A percentile compares a stretch with the other conserved stretches of the same genome.
Conservation (phyloP, 2,329 filamentous ascomycete genomes). For the Ascochyta koolunga region DNA sequence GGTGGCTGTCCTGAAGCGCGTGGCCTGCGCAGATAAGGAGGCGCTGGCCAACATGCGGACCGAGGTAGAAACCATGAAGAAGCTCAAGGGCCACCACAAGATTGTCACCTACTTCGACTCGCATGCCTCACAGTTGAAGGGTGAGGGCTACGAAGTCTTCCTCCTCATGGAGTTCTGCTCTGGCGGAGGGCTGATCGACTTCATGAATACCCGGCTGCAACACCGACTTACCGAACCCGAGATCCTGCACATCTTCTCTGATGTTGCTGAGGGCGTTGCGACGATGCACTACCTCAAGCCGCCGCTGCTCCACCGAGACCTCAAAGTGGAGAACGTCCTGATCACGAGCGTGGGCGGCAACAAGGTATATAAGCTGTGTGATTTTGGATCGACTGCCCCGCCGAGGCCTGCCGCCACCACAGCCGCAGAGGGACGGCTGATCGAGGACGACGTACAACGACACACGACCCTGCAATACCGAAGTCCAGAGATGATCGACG, state of each 20-base stretch:
- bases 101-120: constrained; percentile 99
- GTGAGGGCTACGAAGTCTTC: constrained; percentile 96
- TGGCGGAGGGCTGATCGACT: constrained; percentile 95
- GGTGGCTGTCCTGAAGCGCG: constrained; percentile 86
- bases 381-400: constrained; percentile 91
- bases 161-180: constrained; percentile 97
- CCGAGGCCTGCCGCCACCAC: constrained; percentile 85
- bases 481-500: constrained; percentile 98
- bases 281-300: constrained; percentile 99
- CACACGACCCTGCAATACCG: constrained; percentile 97
- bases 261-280: constrained; percentile 93
- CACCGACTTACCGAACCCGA: constrained; percentile 96
- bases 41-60: constrained; percentile 94
- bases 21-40: constrained; percentile 95
- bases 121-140: constrained; percentile 90
- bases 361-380: constrained; percentile 91
- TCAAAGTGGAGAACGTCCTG: constrained; percentile 98
- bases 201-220: constrained; percentile 98
- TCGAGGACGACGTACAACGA: constrained; percentile 96
- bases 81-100: constrained; percentile 91
- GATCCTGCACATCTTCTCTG: constrained; percentile 94
- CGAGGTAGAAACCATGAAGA: constrained; percentile 99
- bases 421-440: constrained; percentile 84
- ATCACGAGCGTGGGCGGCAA: constrained; percentile 73
- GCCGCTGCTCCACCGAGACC: constrained; percentile 85